Evolutionary conservation across 108 stramenopile genomes (phyloP).

Genomic region (Thalassiosira profunda): DNA sequence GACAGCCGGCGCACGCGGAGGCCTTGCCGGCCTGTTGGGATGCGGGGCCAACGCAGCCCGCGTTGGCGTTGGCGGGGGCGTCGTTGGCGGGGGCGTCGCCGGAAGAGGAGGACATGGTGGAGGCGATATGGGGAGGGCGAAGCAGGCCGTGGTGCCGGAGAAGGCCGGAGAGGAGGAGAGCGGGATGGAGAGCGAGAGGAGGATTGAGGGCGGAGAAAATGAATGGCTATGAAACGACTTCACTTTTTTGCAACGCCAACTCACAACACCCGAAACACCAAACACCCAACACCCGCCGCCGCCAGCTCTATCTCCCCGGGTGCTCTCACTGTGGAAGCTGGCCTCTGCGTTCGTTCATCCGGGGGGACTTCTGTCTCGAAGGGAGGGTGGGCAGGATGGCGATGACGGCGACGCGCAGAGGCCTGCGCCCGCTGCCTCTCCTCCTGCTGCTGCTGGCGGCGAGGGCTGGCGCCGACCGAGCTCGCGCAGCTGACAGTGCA

Average conservation of each 20-base stretch:
- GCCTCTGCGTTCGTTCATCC: slow-evolving; percentile 48
- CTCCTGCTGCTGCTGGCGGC: neutral
- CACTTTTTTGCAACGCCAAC: too few species aligned
- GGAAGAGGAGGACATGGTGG: slow-evolving; percentile 18
- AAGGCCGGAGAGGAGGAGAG: neutral
- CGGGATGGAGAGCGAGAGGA: neutral
- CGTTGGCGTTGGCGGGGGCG: slow-evolving; percentile 82
- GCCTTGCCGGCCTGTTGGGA: slow-evolving; percentile 94
- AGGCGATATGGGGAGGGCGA: neutral
- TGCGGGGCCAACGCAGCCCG: slow-evolving; percentile 94
- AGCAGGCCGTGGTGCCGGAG: neutral
- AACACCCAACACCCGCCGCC: too few species aligned
- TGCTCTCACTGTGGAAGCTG: slow-evolving; percentile 44
- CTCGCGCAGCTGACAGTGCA: neutral
- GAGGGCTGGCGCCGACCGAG: neutral
- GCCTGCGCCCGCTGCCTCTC: neutral
- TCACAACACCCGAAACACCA: too few species aligned
- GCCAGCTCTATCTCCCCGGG: slow-evolving; percentile 53
- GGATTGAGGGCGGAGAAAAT: neutral
- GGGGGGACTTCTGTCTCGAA: slow-evolving; percentile 35
- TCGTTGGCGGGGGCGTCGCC: slow-evolving; percentile 13
- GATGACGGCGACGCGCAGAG: neutral
- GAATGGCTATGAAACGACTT: too few species aligned
- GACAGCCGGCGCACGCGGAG: slow-evolving; percentile 96
- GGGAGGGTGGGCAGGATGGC: too few species aligned